Percentiles rank a stretch among this genome's conserved stretches.
These are phyloP conservation scores for Trichocladium antarcticum DNA, from an alignment of 495 filamentous ascomycete species.

Conservation along the genomic window DNA sequence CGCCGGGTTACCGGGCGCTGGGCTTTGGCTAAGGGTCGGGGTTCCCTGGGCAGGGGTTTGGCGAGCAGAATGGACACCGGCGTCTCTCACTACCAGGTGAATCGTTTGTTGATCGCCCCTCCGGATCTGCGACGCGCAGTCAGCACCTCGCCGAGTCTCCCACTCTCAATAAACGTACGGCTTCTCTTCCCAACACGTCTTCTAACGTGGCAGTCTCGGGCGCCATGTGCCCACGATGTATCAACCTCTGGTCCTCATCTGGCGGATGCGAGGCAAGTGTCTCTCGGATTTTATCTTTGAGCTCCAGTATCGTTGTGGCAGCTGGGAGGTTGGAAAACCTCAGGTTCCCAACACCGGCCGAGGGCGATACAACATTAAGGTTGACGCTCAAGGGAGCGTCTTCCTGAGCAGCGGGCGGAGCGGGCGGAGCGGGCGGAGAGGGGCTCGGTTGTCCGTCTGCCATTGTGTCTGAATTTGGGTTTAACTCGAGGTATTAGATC, in stretches of 20 bases:
- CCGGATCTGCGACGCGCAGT: constrained; percentile 31
- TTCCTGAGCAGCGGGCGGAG: constrained; percentile 11
- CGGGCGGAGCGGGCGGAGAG: constrained; percentile 3
- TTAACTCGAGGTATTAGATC: not conserved
- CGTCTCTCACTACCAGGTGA: constrained; percentile 52
- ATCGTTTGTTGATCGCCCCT: constrained; percentile 40
- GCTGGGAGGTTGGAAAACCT: constrained; percentile 43
- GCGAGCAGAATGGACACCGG: constrained; percentile 14
- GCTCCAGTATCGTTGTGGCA: constrained; percentile 45
- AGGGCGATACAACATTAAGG: constrained; percentile 56
- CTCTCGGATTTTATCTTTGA: constrained; percentile 51
- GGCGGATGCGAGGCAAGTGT: constrained; percentile 43
- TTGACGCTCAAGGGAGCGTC: constrained; percentile 32
- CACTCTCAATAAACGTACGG: constrained; percentile 2
- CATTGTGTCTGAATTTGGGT: constrained; percentile 5
- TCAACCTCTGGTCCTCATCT: constrained; percentile 50
- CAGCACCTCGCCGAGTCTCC: too few relatives aligned
- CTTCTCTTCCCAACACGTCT: constrained; percentile 38
- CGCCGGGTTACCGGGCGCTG: not conserved
- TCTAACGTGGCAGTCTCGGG: constrained; percentile 45
- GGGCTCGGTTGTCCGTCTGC: constrained; percentile 8
- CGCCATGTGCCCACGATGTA: constrained; percentile 51
- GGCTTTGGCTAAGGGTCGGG: not conserved
- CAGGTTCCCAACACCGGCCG: constrained; percentile 44
- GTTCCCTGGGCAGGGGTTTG: constrained; percentile 9